phyloP scores from a whole-genome alignment of 768 basidiomycete genomes.

The Heimioporus sp. region DNA sequence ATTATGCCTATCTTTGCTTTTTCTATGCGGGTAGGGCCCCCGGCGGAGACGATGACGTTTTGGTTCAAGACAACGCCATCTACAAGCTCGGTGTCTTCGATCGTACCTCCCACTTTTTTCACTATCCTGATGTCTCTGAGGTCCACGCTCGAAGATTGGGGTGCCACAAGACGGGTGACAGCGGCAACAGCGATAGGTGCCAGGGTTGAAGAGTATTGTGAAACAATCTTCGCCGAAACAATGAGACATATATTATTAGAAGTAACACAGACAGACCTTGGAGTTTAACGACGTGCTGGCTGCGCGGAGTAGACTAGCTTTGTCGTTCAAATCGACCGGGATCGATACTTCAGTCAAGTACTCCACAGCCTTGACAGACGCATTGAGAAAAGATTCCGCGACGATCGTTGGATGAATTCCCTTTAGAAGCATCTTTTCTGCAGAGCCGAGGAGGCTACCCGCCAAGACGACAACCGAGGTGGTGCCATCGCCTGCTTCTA shows the following conservation, averaged over 20 bases:
- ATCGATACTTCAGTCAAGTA: constrained; percentile 90
- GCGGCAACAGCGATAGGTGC: constrained; percentile 99
- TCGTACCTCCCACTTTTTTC: constrained; percentile 98
- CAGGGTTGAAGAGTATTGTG: constrained; percentile 96
- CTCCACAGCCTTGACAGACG: constrained; percentile 90
- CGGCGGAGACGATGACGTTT: constrained; percentile 85
- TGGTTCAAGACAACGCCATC: constrained; percentile 98
- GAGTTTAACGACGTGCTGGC: constrained; percentile 96
- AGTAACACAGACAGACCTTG: constrained; percentile 53
- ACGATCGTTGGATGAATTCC: constrained; percentile 98
- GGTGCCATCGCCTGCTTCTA: constrained; percentile 98
- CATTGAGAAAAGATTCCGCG: constrained; percentile 92
- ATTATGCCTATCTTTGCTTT: constrained; percentile 98
- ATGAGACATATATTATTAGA: constrained; percentile 6
- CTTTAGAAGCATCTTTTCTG: constrained; percentile 94
- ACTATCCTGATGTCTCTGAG: constrained; percentile 94
- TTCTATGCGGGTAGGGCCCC: constrained; percentile 92
- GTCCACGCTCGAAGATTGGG: constrained; percentile 92
- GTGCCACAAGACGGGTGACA: constrained; percentile 86
- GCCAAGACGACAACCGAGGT: constrained; percentile 97
- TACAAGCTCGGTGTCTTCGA: constrained; percentile 96
- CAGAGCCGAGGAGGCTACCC: constrained; percentile 88
- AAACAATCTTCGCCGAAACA: constrained; percentile 72
- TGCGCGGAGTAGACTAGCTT: constrained; percentile 79
- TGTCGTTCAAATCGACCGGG: constrained; percentile 89